Evolutionary conservation across 305 asterid genomes (phyloP).

Genomic region (Solanum hybrid): DNA sequence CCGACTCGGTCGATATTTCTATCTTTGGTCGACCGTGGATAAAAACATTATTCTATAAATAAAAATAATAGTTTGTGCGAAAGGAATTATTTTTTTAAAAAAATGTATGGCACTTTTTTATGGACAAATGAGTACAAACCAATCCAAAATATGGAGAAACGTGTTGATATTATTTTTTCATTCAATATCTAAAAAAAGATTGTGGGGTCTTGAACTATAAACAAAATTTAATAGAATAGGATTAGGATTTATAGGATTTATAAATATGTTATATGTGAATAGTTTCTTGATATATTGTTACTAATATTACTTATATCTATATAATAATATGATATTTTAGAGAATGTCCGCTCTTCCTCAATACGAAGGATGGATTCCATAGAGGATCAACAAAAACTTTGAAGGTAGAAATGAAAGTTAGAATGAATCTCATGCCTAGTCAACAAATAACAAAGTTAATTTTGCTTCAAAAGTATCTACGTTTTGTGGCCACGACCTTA

Average conservation of each 20-base stretch:
- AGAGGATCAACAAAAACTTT: neutral
- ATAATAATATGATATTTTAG: neutral
- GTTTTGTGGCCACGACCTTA: rapidly evolving
- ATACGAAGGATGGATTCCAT: neutral
- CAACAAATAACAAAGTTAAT: neutral
- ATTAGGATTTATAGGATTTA: too few relatives aligned
- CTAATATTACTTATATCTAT: too few relatives aligned
- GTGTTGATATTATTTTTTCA: neutral
- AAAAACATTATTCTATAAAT: too few relatives aligned
- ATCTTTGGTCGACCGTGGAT: neutral
- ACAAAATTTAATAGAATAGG: neutral
- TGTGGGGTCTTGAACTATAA: neutral
- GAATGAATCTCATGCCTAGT: neutral
- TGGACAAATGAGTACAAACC: neutral
- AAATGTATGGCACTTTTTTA: neutral
- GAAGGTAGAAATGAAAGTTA: neutral
- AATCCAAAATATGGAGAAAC: neutral
- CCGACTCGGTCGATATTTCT: neutral
- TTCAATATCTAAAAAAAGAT: too few relatives aligned
- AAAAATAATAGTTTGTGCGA: neutral
- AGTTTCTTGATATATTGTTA: neutral
- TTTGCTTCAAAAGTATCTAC: neutral
- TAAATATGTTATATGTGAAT: neutral
- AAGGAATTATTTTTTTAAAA: too few relatives aligned
- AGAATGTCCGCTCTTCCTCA: neutral